Evolutionary conservation across 2,329 filamentous ascomycete species (phyloP).

Genomic region (Venturia nashicola): DNA sequence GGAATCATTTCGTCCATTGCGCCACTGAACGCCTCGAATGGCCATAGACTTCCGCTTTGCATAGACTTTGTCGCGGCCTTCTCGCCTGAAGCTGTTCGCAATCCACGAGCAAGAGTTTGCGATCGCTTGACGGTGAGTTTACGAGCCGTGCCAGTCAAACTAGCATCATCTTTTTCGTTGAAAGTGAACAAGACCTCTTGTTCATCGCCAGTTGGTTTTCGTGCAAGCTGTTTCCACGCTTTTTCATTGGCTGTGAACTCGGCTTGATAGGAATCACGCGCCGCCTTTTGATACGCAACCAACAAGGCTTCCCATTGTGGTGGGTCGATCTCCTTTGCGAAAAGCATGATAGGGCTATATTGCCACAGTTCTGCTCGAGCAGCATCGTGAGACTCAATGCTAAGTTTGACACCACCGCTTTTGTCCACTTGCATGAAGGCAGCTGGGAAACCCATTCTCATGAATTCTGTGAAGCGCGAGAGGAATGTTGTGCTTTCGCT

Average conservation of each 20-base stretch:
- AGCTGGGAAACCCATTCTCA: constrained; percentile 68
- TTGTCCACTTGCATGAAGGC: constrained; percentile 59
- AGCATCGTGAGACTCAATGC: constrained; percentile 54
- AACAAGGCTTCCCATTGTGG: constrained; percentile 72
- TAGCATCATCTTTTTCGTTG: constrained; percentile 61
- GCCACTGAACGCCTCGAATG: constrained; percentile 70
- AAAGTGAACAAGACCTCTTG: constrained; percentile 78
- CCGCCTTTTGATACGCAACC: constrained; percentile 67
- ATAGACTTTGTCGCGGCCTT: constrained; percentile 42
- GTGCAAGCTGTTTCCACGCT: constrained; percentile 68
- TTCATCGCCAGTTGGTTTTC: constrained; percentile 66
- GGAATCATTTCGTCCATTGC: constrained; percentile 72
- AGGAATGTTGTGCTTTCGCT: constrained; percentile 67
- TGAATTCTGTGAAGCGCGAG: constrained; percentile 66
- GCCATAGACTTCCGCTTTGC: constrained; percentile 53
- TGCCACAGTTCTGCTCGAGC: constrained; percentile 70
- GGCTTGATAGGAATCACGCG: constrained; percentile 63
- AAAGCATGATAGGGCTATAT: constrained; percentile 78
- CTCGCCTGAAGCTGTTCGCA: constrained; percentile 57
- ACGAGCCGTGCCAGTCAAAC: constrained; percentile 50
- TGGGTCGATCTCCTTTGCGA: constrained; percentile 72
- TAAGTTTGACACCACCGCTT: constrained; percentile 46
- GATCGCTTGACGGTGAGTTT: constrained; percentile 91
- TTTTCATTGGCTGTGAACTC: constrained; percentile 69
- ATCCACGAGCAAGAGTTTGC: constrained; percentile 66